Evolutionary conservation across 305 asterid species (phyloP), one percentile per base, ranked within the genome.

Genomic region (Nicotiana rustica): DNA sequence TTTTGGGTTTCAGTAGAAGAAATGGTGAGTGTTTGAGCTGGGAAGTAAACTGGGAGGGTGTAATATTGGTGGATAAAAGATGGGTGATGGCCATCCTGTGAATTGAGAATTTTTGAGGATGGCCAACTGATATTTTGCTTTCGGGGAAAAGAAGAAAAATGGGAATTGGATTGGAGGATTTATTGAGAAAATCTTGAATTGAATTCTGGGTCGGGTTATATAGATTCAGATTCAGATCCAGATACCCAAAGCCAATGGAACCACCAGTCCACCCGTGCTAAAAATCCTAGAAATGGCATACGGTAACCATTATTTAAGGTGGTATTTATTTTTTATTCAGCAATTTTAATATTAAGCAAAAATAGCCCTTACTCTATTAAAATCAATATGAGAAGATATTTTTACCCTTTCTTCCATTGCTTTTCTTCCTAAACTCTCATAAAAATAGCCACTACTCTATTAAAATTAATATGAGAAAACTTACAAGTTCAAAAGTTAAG

Each of bases 71-170:
- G 82, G 89, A 89, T 67, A 89, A 75, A 25, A 89, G 89, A 85
- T 86, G 87, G 87, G 82, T 81, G 84, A 88, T 81, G 80, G 93
- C 91, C 96, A 91, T 92, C 79, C 83, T 81, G 67, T 52, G 82
- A 79, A 55, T 71, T 65, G 67, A 82, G 67, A 82, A 62, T 52
- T 71, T 12, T 15, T 55, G 85, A 70, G 76, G 78, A 83, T 82
- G 88, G 82, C 82, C 89, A 44, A 49, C 31, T 56, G 80, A 75
- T 73, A 73, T 73, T 75, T 59, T 59, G 65, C 52, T 29, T 75
- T 7, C 2, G 17, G 47, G 29, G 25, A 52, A 62, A 14, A 7
- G 15, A 47, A 3, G 62, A 6, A 6, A 73, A 21, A 15, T 44
- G 80, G 25, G 2, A 49, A 7, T 21, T 3, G 25, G 25, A 73